Conservation (phyloP, 345 rosid genomes). For the Camelina laxa region DNA sequence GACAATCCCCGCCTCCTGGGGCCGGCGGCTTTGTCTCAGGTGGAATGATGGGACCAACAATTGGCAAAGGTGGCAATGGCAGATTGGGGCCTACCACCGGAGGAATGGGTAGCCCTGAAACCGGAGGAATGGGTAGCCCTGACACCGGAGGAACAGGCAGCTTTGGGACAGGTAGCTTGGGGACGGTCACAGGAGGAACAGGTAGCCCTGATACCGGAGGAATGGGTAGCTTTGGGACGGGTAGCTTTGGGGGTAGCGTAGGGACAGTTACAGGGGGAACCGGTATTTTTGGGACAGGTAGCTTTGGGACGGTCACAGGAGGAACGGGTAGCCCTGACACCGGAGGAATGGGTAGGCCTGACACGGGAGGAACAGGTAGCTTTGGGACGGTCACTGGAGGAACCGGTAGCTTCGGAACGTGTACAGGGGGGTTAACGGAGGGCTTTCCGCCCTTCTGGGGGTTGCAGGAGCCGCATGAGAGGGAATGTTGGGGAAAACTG, state of each 20-base stretch:
- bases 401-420: constrained; percentile 22
- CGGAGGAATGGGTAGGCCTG: constrained; percentile 29
- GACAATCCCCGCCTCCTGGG: constrained; percentile 45
- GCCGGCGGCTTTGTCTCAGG: constrained; percentile 33
- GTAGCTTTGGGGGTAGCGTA: constrained; percentile 4
- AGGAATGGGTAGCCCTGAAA: constrained; percentile 29
- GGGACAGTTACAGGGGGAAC: constrained; percentile 44
- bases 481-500: constrained; percentile 52
- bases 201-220: constrained; percentile 15
- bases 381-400: constrained; percentile 21
- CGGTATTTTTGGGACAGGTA: constrained; percentile 6
- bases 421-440: constrained; percentile 47
- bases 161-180: background rate
- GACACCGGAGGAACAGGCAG: constrained; percentile 32
- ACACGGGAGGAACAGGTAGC: constrained; percentile 31
- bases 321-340: constrained; percentile 31
- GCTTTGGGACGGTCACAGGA: constrained; percentile 12
- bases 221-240: constrained; percentile 23
- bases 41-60: constrained; percentile 45
- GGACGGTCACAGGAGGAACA: constrained; percentile 1
- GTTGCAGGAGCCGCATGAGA: constrained; percentile 66
- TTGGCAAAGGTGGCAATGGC: constrained; percentile 43
- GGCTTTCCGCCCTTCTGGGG: constrained; percentile 44
- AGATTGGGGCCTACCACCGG: constrained; percentile 8
- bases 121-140: constrained; percentile 30